A percentile compares a stretch with the other conserved stretches of the same genome.
Conservation (phyloP, 805 yeast genomes). For the Yamadazyma insecticola region DNA sequence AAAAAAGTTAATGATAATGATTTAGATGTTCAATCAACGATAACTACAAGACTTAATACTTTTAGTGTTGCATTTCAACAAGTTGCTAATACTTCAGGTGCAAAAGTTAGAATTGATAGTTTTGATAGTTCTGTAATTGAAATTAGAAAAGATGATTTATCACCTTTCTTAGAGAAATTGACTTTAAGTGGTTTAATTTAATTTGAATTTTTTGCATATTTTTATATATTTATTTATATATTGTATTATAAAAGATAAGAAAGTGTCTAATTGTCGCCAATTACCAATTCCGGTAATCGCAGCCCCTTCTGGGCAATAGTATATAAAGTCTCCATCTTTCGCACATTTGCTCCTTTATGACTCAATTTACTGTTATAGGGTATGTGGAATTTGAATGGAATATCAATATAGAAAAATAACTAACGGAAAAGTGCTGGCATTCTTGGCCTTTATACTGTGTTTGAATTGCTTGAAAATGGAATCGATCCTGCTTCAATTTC, state of each 20-base stretch:
- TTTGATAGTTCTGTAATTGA: constrained; percentile 94
- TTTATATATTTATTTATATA: neutral
- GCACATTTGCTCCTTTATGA: too few relatives aligned
- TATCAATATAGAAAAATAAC: too few relatives aligned
- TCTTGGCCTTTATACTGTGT: constrained; percentile 61
- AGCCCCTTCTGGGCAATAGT: too few relatives aligned
- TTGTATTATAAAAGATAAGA: neutral
- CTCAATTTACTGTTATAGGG: too few relatives aligned
- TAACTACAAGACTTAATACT: constrained; percentile 58
- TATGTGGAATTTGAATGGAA: too few relatives aligned
- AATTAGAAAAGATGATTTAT: constrained; percentile 78
- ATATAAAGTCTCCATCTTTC: too few relatives aligned
- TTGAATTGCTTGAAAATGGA: constrained; percentile 39
- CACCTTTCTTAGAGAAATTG: constrained; percentile 80
- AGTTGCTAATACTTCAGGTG: constrained; percentile 79
- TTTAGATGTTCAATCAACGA: constrained; percentile 35
- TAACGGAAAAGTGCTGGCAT: constrained; percentile 51
- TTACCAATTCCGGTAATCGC: too few relatives aligned
- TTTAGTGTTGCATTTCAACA: constrained; percentile 91
- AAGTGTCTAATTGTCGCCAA: neutral
- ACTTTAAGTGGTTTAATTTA: constrained; percentile 61
- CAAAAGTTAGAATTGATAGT: constrained; percentile 86
- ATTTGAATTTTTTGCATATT: constrained; percentile 1
- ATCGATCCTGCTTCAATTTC: constrained; percentile 41
- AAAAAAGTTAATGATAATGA: constrained; percentile 13